Base-by-base conservation (phyloP, 495 filamentous ascomycete genomes). In the Bathelium albidoporum region DNA sequence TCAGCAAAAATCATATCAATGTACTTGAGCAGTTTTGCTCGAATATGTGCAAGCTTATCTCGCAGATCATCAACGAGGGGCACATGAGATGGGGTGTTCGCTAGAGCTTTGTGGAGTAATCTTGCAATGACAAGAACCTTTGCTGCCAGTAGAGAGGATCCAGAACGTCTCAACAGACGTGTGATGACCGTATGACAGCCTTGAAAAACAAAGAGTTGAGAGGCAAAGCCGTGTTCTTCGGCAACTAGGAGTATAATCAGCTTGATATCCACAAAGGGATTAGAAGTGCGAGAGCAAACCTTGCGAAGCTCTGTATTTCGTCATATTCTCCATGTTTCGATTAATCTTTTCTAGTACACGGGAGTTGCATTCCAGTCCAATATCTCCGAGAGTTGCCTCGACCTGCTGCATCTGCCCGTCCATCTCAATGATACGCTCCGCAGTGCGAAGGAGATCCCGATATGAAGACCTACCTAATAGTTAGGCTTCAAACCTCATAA, bases 401-500 rank as follows among this genome's bases (percentile, higher is more conserved):
- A 90, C 87, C 18, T 80, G 71, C 59, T 87, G 81, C 75, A 94
- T 92, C 65, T 90, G 82, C 12, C 70, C 74, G 52, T 91, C 86
- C 92, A 98, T 97, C 58, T 84, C 80, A 31, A 97, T 85, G 69
- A 98, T 98, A 28, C 85, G 83, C 71, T 96, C 91, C 32, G 94
- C 94, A 0, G 95, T 97, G 55, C 89, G 89, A 22, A 98, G 85
- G 12, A 97, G 84, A 66, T 95, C 90, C 70, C 94, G 85, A 74
- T 98, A 98, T 88, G 44, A n/a, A 59, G 53, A 44, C 45, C 32
- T 29, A 39, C 39, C 22, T 59, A 58, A 10, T 20, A 66, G 34
- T 62, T 32, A 60, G 5, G 16, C 58, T 44, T 44, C 31, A 18
- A 1, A 34, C 60, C 28, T 28, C 9, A 32, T 18, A 9, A 4